Conservation (phyloP, 78 protist genomes). For the Thecamonas trahens region DNA sequence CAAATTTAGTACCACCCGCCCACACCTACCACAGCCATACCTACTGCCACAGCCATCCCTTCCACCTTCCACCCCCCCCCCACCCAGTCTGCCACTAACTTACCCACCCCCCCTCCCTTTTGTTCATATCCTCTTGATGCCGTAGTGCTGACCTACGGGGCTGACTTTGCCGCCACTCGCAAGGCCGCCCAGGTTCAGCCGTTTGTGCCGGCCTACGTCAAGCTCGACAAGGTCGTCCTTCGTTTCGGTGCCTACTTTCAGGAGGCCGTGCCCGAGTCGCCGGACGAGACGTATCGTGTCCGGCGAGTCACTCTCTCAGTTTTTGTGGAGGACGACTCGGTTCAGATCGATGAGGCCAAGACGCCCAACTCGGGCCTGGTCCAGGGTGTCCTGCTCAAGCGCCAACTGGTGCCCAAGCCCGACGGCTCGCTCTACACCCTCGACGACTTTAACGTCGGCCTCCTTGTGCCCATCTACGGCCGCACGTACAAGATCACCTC, state of each 20-base stretch:
- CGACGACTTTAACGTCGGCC: conserved; percentile 50
- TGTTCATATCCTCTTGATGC: no score
- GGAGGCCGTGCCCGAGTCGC: conserved; percentile 33
- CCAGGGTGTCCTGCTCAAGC: conserved; percentile 33
- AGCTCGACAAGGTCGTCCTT: conserved; percentile 6
- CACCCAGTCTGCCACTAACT: no score
- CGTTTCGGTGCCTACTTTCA: conserved; percentile 41
- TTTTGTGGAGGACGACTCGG: conserved; percentile 41
- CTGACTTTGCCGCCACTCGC: no score
- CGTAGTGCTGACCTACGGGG: no score
- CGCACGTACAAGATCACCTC: conserved; percentile 20
- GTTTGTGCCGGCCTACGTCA: conserved; percentile 1
- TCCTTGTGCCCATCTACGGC: conserved; percentile 26
- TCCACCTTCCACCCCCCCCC: no score
- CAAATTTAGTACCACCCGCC: no score
- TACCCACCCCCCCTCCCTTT: no score
- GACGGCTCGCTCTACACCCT: neutral
- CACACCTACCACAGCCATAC: no score
- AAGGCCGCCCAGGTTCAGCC: no score
- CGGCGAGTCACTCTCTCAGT: conserved; percentile 13
- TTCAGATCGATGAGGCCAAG: conserved; percentile 31
- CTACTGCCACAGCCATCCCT: no score
- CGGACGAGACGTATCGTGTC: conserved; percentile 23
- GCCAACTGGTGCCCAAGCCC: conserved; percentile 14
- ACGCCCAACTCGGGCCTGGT: conserved; percentile 45